A percentile compares a stretch with the other conserved stretches of the same genome.
Evolutionary conservation across 2,329 filamentous ascomycete genomes (phyloP).

Genomic region (Seiridium unicorne): DNA sequence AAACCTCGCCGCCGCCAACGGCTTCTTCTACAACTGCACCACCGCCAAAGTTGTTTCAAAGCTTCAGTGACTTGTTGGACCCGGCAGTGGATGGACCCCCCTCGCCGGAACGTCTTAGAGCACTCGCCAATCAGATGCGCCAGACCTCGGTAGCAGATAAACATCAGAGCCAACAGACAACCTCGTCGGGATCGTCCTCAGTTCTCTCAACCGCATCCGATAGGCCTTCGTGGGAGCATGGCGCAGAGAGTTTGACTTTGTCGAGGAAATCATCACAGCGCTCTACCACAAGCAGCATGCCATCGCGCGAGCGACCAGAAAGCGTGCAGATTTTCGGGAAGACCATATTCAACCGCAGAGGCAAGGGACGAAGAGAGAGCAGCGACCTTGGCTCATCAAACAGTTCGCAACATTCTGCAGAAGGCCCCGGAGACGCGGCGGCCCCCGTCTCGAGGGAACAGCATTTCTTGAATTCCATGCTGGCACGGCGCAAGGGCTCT

Average conservation of each 20-base stretch:
- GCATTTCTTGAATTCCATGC: constrained; percentile 47
- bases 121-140: constrained; percentile 49
- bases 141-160: constrained; percentile 47
- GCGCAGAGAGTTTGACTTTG: constrained; percentile 45
- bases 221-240: constrained; percentile 48
- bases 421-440: constrained; percentile 34
- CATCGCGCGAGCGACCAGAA: constrained; percentile 53
- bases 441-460: constrained; percentile 36
- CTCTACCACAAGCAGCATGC: constrained; percentile 52
- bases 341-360: constrained; percentile 55
- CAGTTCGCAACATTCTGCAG: constrained; percentile 48
- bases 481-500: constrained; percentile 46
- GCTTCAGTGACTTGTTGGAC: constrained; percentile 46
- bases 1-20: constrained; percentile 13
- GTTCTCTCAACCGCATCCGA: constrained; percentile 46
- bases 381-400: constrained; percentile 45
- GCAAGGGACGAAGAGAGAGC: constrained; percentile 50
- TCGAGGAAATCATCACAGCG: constrained; percentile 56
- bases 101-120: constrained; percentile 40
- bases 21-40: constrained; percentile 12
- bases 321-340: constrained; percentile 60
- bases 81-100: constrained; percentile 58
- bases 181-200: constrained; percentile 57
- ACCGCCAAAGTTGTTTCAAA: constrained; percentile 11
- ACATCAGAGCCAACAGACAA: constrained; percentile 44